Base-by-base conservation (phyloP, 805 yeast species). In the Candida quercuum region DNA sequence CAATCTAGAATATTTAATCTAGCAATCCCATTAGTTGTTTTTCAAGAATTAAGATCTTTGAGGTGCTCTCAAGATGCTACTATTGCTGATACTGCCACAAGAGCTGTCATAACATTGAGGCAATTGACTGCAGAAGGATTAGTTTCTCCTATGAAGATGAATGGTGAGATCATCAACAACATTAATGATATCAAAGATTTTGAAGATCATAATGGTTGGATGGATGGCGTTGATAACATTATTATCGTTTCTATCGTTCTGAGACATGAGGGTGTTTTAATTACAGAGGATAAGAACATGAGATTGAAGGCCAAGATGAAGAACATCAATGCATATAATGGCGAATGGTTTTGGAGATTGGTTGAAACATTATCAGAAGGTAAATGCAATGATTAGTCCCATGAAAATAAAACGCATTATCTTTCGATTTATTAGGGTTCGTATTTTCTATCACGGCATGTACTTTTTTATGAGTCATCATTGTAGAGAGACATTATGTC, bases 261-360 rank as follows among this genome's bases (percentile, higher is more conserved):
- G 27, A 35, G 31, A 35, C 35, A 35, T 21, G 19, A 39, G 26
- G 16, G 32, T 44, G 69, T 81, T 20, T 59, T 84, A 35, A 74
- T 84, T 26, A 80, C 89, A 2, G 91, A 84, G 58, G 91, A 85
- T 54, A 63, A 78, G 38, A 81, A 78, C 45, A 78, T 84, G 85
- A 65, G 84, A 44, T 57, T 78, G 28, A 73, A 85, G 45, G 80
- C 86, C 2, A 73, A 76, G 48, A 62, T 75, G 4, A 63, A 71
- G n/a, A 78, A 77, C 1, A 64, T 76, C 28, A 62, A 72, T 6
- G 69, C 76, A 32, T 74, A 68, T 54, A 77, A 74, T 37, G 75
- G 82, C 42, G 67, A 70, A 41, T 79, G 85, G 85, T 63, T 79
- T 35, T 76, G 76, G 56, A 58, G 60, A 33, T 75, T 69, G 39